Evolutionary conservation across 2,329 filamentous ascomycete genomes (phyloP).

Genomic region (Hortaea sp.): DNA sequence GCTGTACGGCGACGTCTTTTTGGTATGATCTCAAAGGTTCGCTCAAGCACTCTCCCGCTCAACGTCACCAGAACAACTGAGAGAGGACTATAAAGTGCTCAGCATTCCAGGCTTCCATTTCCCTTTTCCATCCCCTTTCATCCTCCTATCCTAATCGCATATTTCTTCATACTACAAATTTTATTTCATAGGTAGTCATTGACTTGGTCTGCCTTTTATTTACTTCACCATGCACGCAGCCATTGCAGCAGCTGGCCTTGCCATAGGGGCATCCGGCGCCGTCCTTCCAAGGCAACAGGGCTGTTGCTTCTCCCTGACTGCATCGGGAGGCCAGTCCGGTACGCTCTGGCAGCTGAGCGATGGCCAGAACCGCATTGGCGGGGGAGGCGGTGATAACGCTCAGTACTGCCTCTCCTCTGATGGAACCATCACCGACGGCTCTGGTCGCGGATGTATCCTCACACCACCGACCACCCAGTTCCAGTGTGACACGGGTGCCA

Average conservation of each 20-base stretch:
- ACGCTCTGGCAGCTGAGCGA: not conserved
- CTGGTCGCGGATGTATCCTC: slow-evolving; percentile 52
- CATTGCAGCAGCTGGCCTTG: not conserved
- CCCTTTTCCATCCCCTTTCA: not conserved
- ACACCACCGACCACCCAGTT: slow-evolving; percentile 50
- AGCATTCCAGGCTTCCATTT: not conserved
- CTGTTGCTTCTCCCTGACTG: slow-evolving; percentile 2
- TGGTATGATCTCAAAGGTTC: not conserved
- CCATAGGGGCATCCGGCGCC: not conserved
- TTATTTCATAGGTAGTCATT: not conserved
- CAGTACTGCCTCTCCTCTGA: slow-evolving; percentile 44
- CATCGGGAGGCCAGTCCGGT: slow-evolving; percentile 1
- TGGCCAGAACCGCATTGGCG: slow-evolving; percentile 48
- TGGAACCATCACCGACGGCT: slow-evolving; percentile 43
- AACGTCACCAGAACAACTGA: not conserved
- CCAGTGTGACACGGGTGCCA: slow-evolving; percentile 49
- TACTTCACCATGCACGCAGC: not conserved
- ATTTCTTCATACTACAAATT: not conserved
- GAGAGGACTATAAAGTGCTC: not conserved
- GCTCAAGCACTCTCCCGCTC: not conserved
- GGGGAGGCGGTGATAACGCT: slow-evolving; percentile 25
- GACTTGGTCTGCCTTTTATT: not conserved
- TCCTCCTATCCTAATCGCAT: not conserved
- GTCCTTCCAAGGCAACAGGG: not conserved
- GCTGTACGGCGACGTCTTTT: not conserved